Percentiles rank a stretch among this genome's conserved stretches.
Evolutionary conservation across 2,329 filamentous ascomycete species (phyloP).

Genomic region (Phialophora macrospora): DNA sequence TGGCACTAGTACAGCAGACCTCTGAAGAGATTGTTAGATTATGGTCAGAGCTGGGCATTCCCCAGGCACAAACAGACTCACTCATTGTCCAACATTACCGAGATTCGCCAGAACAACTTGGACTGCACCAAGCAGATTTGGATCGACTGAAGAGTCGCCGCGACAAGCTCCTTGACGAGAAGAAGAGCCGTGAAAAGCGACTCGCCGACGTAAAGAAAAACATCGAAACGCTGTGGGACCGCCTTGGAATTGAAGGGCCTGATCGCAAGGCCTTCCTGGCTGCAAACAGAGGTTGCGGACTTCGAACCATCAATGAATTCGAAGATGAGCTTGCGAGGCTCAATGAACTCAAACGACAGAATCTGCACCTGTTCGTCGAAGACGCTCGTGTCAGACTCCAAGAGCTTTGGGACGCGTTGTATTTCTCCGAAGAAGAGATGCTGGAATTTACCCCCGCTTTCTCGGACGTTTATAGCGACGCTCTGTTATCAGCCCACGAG

Average conservation of each 20-base stretch:
- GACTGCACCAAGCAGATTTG: slow-evolving; percentile 86
- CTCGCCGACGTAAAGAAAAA: slow-evolving; percentile 74
- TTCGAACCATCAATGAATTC: slow-evolving; percentile 93
- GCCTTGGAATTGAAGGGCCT: slow-evolving; percentile 78
- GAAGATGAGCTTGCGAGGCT: slow-evolving; percentile 86
- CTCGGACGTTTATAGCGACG: slow-evolving; percentile 95
- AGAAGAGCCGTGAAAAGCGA: slow-evolving; percentile 77
- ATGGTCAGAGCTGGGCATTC: slow-evolving; percentile 93
- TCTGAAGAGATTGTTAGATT: slow-evolving; percentile 88
- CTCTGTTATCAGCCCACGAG: slow-evolving; percentile 91
- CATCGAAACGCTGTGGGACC: slow-evolving; percentile 89
- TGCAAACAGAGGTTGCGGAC: slow-evolving; percentile 84
- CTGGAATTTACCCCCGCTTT: slow-evolving; percentile 96
- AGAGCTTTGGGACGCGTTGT: slow-evolving; percentile 91
- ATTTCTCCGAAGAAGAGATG: slow-evolving; percentile 98
- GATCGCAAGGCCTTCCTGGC: slow-evolving; percentile 87
- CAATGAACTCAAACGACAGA: slow-evolving; percentile 92
- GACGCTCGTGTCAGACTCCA: slow-evolving; percentile 89
- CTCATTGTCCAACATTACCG: slow-evolving; percentile 87
- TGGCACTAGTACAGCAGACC: slow-evolving; percentile 73
- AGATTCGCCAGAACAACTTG: slow-evolving; percentile 90
- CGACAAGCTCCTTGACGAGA: slow-evolving; percentile 86
- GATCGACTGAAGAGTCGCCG: slow-evolving; percentile 71
- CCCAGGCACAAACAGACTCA: slow-evolving; percentile 87
- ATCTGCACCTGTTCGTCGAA: slow-evolving; percentile 93